phyloP scores from a whole-genome alignment of 2,329 filamentous ascomycete species.

The Dendrostoma leiphaemia region DNA sequence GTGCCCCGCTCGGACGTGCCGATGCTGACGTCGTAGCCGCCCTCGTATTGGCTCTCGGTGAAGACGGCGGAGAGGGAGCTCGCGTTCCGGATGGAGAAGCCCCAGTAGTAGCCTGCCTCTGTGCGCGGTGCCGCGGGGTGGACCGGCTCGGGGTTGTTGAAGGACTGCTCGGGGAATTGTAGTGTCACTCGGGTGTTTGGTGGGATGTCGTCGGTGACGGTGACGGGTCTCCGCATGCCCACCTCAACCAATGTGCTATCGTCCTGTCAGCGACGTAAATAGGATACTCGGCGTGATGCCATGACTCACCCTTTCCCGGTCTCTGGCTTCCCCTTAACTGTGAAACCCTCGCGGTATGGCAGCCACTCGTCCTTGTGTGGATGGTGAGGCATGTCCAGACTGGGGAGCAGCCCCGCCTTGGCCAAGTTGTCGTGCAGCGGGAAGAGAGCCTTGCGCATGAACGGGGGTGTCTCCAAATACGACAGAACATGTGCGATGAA shows the following conservation, averaged over 20 bases:
- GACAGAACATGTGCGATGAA: slow-evolving; percentile 77
- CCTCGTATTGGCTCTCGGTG: slow-evolving; percentile 71
- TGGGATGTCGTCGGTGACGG: slow-evolving; percentile 61
- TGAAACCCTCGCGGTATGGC: slow-evolving; percentile 75
- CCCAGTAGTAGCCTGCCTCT: slow-evolving; percentile 83
- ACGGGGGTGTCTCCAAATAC: slow-evolving; percentile 81
- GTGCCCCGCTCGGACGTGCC: slow-evolving; percentile 78
- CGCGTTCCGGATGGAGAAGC: slow-evolving; percentile 69
- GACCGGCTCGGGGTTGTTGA: slow-evolving; percentile 56
- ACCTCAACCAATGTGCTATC: slow-evolving; percentile 57
- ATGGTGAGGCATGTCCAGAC: slow-evolving; percentile 83
- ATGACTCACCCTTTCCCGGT: slow-evolving; percentile 33
- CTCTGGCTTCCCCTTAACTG: slow-evolving; percentile 45
- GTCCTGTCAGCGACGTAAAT: slow-evolving; percentile 5
- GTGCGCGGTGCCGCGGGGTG: slow-evolving; percentile 68
- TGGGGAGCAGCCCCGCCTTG: slow-evolving; percentile 70
- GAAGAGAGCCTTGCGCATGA: slow-evolving; percentile 74
- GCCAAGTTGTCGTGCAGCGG: slow-evolving; percentile 75
- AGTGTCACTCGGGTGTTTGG: slow-evolving; percentile 73
- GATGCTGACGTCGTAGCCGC: slow-evolving; percentile 79
- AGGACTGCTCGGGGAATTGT: slow-evolving; percentile 52
- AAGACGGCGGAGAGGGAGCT: slow-evolving; percentile 69
- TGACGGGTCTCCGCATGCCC: slow-evolving; percentile 53
- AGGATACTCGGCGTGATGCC: background rate
- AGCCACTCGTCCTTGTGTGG: slow-evolving; percentile 74